A percentile compares a stretch with the other conserved stretches of the same genome.
phyloP scores from a whole-genome alignment of 805 yeast species.

The Myxozyma monticola region DNA sequence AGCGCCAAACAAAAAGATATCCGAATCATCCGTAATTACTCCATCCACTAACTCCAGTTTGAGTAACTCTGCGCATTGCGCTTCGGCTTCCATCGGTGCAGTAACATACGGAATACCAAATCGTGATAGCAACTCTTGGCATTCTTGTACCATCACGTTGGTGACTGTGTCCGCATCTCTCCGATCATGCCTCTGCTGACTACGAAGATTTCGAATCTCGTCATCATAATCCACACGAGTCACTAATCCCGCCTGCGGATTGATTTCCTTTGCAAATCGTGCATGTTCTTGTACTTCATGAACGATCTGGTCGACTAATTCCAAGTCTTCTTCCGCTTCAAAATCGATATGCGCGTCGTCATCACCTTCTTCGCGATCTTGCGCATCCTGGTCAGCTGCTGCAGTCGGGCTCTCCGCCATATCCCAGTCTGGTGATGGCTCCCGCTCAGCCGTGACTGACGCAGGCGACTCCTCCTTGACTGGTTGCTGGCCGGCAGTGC shows the following conservation, averaged over 20 bases:
- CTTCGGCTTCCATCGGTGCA: conserved; percentile 99
- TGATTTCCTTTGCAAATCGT: conserved; percentile 48
- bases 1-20: conserved; percentile 93
- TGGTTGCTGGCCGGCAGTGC: too few species aligned
- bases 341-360: conserved; percentile 34
- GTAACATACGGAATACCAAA: conserved; percentile 95
- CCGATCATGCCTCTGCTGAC: conserved; percentile 62
- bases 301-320: conserved; percentile 58
- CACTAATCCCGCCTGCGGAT: background rate
- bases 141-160: conserved; percentile 78
- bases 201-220: conserved; percentile 50
- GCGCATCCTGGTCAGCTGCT: conserved; percentile 2
- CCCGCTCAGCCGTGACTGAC: too few species aligned
- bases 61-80: conserved; percentile 86
- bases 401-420: background rate
- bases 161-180: conserved; percentile 94
- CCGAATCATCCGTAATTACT: conserved; percentile 94
- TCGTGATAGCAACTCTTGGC: conserved; percentile 79
- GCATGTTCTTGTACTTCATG: conserved; percentile 75
- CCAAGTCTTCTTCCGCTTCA: conserved; percentile 70
- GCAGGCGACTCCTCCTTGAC: too few species aligned
- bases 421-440: conserved; percentile 6
- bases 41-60: conserved; percentile 83
- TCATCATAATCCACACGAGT: conserved; percentile 29
- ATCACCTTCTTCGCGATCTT: conserved; percentile 22